phyloP scores from a whole-genome alignment of 2,329 filamentous ascomycete species.

The Cytospora paraplurivora region DNA sequence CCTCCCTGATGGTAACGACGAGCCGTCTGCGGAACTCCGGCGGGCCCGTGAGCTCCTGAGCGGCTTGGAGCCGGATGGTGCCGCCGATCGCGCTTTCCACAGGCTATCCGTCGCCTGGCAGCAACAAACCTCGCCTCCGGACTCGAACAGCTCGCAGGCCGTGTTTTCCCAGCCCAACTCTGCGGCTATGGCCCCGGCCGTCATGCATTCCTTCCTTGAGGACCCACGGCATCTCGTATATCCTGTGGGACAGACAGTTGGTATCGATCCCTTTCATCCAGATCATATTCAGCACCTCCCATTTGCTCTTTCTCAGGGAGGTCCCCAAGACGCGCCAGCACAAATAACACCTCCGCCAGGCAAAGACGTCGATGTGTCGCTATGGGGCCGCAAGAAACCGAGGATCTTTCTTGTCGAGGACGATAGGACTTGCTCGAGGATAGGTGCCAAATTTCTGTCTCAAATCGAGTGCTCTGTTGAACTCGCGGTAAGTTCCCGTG shows the following conservation, averaged over 20 bases:
- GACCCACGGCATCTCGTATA: slow-evolving; percentile 75
- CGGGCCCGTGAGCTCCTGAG: slow-evolving; percentile 59
- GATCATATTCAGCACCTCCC: slow-evolving; percentile 95
- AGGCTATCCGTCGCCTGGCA: slow-evolving; percentile 57
- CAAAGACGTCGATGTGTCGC: slow-evolving; percentile 44
- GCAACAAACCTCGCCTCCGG: slow-evolving; percentile 51
- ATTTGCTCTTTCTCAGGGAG: slow-evolving; percentile 74
- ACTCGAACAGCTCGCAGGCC: slow-evolving; percentile 49
- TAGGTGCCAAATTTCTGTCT: slow-evolving; percentile 67
- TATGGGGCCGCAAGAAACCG: slow-evolving; percentile 67
- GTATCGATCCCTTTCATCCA: slow-evolving; percentile 91
- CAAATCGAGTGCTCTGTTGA: slow-evolving; percentile 69
- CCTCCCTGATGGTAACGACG: slow-evolving; percentile 50
- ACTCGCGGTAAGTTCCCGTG: slow-evolving; percentile 57
- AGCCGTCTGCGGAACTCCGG: slow-evolving; percentile 54
- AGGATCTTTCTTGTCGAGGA: slow-evolving; percentile 90
- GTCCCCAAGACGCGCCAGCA: slow-evolving; percentile 48
- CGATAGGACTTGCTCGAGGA: slow-evolving; percentile 67
- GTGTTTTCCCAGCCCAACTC: slow-evolving; percentile 58
- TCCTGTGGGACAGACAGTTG: slow-evolving; percentile 85
- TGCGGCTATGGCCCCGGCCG: slow-evolving; percentile 41
- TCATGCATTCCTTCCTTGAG: slow-evolving; percentile 53
- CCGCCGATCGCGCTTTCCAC: slow-evolving; percentile 57
- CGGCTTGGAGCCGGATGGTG: slow-evolving; percentile 53
- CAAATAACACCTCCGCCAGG: slow-evolving; percentile 40